Conservation (phyloP, 345 rosid species). For the Heritiera littoralis region DNA sequence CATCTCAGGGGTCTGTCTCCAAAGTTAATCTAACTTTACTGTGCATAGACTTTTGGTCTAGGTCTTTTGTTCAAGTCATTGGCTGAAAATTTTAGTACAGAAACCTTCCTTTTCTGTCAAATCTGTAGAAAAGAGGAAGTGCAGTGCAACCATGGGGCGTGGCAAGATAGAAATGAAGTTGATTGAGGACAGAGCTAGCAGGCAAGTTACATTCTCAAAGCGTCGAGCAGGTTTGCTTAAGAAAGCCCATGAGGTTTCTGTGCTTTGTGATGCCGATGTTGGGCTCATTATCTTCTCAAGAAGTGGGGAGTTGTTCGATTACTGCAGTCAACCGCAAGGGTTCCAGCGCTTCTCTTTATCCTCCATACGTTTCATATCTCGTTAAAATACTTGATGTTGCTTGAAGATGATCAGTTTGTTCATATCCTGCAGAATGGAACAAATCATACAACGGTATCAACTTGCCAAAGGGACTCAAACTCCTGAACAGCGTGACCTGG, state of each 20-base stretch:
- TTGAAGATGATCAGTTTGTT: not conserved
- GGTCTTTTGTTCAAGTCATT: not conserved
- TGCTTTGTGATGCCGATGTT: constrained; percentile 14
- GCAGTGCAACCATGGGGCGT: not conserved
- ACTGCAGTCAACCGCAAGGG: not conserved
- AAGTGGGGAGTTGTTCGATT: constrained; percentile 3
- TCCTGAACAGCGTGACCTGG: not conserved
- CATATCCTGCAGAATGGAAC: not conserved
- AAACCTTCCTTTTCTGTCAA: not conserved
- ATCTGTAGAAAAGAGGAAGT: not conserved
- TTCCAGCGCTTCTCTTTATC: not conserved
- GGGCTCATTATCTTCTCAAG: constrained; percentile 18
- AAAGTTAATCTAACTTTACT: not conserved
- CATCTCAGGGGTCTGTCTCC: not conserved
- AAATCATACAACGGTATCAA: not conserved
- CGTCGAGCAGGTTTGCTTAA: not conserved
- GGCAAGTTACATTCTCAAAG: not conserved
- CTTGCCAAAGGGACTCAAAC: not conserved
- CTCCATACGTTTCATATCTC: not conserved
- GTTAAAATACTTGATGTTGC: not conserved
- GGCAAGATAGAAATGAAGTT: not conserved
- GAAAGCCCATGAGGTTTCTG: constrained; percentile 4
- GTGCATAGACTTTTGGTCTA: not conserved
- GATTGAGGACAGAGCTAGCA: not conserved
- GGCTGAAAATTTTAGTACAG: not conserved